phyloP scores from a whole-genome alignment of 164 flowering plant genomes.

The Santalum album region DNA sequence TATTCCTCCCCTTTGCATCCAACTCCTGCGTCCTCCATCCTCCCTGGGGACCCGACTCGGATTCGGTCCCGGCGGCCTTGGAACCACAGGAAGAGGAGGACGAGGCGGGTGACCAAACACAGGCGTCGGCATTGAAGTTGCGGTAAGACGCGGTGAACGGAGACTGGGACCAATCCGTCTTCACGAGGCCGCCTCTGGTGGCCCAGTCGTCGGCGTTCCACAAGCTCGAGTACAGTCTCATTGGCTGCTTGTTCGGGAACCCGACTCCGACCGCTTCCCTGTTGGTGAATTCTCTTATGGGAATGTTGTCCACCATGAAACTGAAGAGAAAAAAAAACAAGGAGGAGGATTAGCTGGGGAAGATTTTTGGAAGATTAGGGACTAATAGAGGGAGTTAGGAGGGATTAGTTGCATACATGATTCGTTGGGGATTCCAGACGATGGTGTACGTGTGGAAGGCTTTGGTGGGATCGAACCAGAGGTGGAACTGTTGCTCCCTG shows the following conservation, averaged over 20 bases:
- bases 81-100: slow-evolving; percentile 6
- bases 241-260: slow-evolving; percentile 33
- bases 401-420: slow-evolving; percentile 2
- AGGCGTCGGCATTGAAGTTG: slow-evolving; percentile 23
- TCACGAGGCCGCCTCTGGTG: slow-evolving; percentile 25
- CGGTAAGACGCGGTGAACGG: slow-evolving; percentile 36
- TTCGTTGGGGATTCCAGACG: slow-evolving; percentile 10
- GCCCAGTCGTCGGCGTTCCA: slow-evolving; percentile 32
- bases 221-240: slow-evolving; percentile 33
- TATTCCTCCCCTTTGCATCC: slow-evolving; percentile 15
- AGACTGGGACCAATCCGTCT: slow-evolving; percentile 29
- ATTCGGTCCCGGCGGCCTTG: too few relatives aligned
- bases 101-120: slow-evolving; percentile 3
- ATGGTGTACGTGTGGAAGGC: slow-evolving; percentile 14
- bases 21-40: slow-evolving; percentile 21
- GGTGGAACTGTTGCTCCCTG: slow-evolving; percentile 13
- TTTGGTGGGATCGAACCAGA: slow-evolving; percentile 15
- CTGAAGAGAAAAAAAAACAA: slow-evolving; percentile 6
- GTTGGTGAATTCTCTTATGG: slow-evolving; percentile 35
- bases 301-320: slow-evolving; percentile 30
- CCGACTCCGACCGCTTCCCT: slow-evolving; percentile 20
- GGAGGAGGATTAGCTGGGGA: background rate
- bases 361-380: background rate
- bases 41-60: background rate
- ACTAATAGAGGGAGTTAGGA: too few relatives aligned